Evolutionary conservation across 805 yeast species (phyloP).

Genomic region (Yarrowia alimentaria): DNA sequence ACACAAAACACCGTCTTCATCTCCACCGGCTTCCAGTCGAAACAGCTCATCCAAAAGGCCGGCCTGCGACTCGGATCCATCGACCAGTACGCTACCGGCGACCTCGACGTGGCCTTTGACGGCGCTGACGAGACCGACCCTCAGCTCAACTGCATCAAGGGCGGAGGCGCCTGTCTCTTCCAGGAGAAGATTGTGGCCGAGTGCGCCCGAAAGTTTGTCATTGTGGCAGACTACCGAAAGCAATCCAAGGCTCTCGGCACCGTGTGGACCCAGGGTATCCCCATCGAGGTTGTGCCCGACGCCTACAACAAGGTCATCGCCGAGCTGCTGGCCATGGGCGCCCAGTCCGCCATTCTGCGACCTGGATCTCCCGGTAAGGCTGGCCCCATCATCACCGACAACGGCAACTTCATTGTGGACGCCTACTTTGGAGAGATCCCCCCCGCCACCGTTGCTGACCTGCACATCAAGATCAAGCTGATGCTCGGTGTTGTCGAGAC

Average conservation of each 20-base stretch:
- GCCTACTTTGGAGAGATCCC: constrained; percentile 83
- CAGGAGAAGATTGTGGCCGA: constrained; percentile 94
- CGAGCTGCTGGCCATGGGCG: constrained; percentile 65
- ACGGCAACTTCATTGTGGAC: constrained; percentile 88
- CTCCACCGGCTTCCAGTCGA: constrained; percentile 96
- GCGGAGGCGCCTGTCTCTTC: constrained; percentile 97
- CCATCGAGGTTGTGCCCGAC: constrained; percentile 90
- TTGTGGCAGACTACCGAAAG: constrained; percentile 92
- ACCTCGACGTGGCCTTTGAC: constrained; percentile 89
- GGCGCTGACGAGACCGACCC: constrained; percentile 97
- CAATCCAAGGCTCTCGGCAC: constrained; percentile 71
- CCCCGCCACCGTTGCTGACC: constrained; percentile 44
- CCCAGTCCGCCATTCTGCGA: constrained; percentile 62
- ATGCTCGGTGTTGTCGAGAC: constrained; percentile 96
- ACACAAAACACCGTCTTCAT: constrained; percentile 68
- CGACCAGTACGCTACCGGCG: constrained; percentile 66
- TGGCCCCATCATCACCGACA: constrained; percentile 95
- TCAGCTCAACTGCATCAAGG: constrained; percentile 81
- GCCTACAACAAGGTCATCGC: constrained; percentile 73
- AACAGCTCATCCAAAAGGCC: constrained; percentile 76
- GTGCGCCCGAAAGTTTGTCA: constrained; percentile 68
- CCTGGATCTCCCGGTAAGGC: constrained; percentile 92
- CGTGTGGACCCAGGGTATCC: constrained; percentile 86
- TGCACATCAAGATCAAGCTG: constrained; percentile 66
- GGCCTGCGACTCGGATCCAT: constrained; percentile 75